Evolutionary conservation across 768 basidiomycete genomes (phyloP), one percentile per base, ranked within the genome.

Genomic region (Phanerodontia chrysosporium): DNA sequence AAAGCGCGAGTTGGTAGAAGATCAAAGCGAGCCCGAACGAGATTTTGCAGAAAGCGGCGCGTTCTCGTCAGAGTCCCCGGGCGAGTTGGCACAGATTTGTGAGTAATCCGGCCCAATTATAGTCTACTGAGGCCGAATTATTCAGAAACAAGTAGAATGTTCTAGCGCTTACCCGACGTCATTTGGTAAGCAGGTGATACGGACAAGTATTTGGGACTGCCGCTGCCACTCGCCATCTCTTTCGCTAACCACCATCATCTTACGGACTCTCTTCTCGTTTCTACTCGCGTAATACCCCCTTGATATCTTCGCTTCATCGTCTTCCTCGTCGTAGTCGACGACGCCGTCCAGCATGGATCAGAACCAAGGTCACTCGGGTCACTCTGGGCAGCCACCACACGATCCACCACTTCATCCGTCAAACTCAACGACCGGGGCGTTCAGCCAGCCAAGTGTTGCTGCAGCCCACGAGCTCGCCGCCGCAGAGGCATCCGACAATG

Each of bases 291-390:
- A 32, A 10, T 32, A 21, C 29, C 29, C 51, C 18, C 21, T 51
- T 1, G 14, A 3, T 16, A 18, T 22, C 14, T n/a, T 35, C 29
- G 21, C 59, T 3, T 24, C 54, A 30, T 59, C 25, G 22, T 29
- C 45, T 25, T 45, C 39, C 39, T 48, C 53, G 48, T 54, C 51
- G 32, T 13, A 51, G 35, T 42, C 21, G 45, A 42, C 53, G 35
- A 14, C 24, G 49, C 35, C n/a, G 53, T 58, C 39, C 55, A 28
- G 49, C 58, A 67, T 67, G 66, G 62, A 64, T 58, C 58, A 62
- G 49, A 62, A 60, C 30, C 52, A 60, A 22, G 45, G 32, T 35
- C 45, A 59, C 58, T 44, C 36, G 46, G 51, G 18, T 45, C 59
- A 45, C 16, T 9, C 18, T 28, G 53, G 14, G 49, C 57, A 49